Conservation (phyloP, 2,329 filamentous ascomycete species). For the Tothia fuscella region DNA sequence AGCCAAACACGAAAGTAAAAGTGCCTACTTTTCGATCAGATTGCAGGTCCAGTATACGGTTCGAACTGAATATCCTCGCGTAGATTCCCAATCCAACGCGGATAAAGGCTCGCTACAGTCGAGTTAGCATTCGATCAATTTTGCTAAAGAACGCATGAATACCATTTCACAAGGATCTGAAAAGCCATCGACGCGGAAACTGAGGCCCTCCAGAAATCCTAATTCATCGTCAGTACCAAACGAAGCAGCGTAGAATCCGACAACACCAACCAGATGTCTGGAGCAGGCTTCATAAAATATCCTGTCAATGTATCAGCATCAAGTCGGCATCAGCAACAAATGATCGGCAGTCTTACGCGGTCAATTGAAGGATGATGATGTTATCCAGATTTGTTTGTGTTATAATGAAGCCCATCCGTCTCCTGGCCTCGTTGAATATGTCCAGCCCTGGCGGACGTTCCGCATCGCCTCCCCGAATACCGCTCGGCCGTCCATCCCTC, state of each 20-base stretch:
- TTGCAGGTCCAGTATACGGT: slow-evolving; percentile 43
- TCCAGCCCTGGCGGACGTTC: slow-evolving; percentile 43
- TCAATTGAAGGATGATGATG: slow-evolving; percentile 45
- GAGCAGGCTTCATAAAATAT: slow-evolving; percentile 44
- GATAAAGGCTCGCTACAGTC: slow-evolving; percentile 16
- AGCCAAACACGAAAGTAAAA: no score
- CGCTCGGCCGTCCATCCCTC: slow-evolving; percentile 36
- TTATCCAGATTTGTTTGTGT: slow-evolving; percentile 46
- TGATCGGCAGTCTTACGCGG: slow-evolving; percentile 38
- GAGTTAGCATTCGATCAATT: slow-evolving; percentile 15
- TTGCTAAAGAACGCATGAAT: slow-evolving; percentile 19
- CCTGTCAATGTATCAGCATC: slow-evolving; percentile 19
- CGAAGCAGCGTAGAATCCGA: background rate
- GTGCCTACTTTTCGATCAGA: slow-evolving; percentile 41
- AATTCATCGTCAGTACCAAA: slow-evolving; percentile 10
- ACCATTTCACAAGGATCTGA: slow-evolving; percentile 45
- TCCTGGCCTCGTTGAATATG: slow-evolving; percentile 51
- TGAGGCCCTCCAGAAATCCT: slow-evolving; percentile 51
- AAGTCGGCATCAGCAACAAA: background rate
- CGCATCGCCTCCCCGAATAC: slow-evolving; percentile 39
- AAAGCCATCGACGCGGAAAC: slow-evolving; percentile 45
- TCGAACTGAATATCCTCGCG: slow-evolving; percentile 19
- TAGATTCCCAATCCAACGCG: slow-evolving; percentile 37
- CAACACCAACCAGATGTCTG: slow-evolving; percentile 36
- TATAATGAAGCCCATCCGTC: slow-evolving; percentile 45